These are phyloP conservation scores for Colletotrichum plurivorum DNA, from an alignment of 2,329 filamentous ascomycete genomes.

Conservation along the genomic window DNA sequence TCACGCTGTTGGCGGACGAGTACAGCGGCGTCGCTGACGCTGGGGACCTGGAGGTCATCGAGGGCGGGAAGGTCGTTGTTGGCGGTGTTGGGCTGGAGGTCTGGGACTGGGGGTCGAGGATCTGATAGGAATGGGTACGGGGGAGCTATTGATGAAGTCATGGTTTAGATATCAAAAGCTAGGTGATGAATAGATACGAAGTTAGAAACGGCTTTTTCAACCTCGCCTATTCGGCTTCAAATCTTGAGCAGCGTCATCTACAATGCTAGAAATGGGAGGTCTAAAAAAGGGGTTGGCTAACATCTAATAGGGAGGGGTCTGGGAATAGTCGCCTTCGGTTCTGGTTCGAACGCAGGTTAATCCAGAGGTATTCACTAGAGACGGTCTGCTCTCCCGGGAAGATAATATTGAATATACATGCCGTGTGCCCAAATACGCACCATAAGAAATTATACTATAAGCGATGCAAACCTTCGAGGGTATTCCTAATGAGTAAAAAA, in stretches of 20 bases:
- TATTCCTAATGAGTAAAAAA: conserved; percentile 31
- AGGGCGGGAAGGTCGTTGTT: conserved; percentile 51
- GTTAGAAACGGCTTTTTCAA: no score
- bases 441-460: neutral
- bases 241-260: neutral
- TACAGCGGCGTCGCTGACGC: conserved; percentile 75
- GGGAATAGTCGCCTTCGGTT: no score
- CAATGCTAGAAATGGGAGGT: no score
- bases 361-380: neutral
- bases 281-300: no score
- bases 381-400: neutral
- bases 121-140: neutral
- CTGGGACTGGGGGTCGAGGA: conserved; percentile 49
- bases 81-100: conserved; percentile 64
- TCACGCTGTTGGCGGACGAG: conserved; percentile 62
- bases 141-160: neutral
- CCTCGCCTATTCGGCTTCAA: no score
- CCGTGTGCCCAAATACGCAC: neutral
- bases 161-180: neutral
- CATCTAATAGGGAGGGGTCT: no score
- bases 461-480: conserved; percentile 21
- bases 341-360: neutral
- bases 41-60: conserved; percentile 63
- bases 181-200: neutral
- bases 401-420: neutral